Evolutionary conservation across 805 yeast species (phyloP).

Genomic region (Saturnispora silvae): DNA sequence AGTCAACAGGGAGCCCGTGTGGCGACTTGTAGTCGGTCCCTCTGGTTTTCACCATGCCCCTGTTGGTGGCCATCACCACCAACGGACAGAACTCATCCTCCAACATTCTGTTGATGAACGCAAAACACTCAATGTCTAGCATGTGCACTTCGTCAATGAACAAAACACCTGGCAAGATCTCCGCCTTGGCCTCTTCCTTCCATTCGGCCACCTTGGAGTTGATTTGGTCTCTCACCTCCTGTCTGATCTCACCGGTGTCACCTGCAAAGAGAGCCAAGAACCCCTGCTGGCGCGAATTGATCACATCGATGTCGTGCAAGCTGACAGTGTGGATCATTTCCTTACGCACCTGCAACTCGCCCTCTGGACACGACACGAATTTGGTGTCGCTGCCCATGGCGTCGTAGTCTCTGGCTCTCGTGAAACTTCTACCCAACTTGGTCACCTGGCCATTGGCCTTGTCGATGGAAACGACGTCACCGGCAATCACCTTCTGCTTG

Average conservation of each 20-base stretch:
- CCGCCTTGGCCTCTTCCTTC: slow-evolving; percentile 97
- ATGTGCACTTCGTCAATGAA: slow-evolving; percentile 97
- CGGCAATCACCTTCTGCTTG: slow-evolving; percentile 87
- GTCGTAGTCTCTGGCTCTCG: slow-evolving; percentile 96
- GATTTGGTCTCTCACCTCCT: slow-evolving; percentile 62
- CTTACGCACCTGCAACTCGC: slow-evolving; percentile 96
- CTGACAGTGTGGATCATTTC: slow-evolving; percentile 97
- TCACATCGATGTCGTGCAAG: slow-evolving; percentile 90
- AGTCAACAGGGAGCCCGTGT: slow-evolving; percentile 94
- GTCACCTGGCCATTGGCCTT: slow-evolving; percentile 96
- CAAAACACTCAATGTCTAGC: slow-evolving; percentile 94
- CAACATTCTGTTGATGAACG: slow-evolving; percentile 86
- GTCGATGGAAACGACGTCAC: slow-evolving; percentile 95
- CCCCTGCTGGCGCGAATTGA: slow-evolving; percentile 92
- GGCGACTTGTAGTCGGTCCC: slow-evolving; percentile 89
- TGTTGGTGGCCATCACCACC: slow-evolving; percentile 90
- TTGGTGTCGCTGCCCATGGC: slow-evolving; percentile 84
- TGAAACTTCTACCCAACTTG: slow-evolving; percentile 96
- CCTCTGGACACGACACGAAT: slow-evolving; percentile 96
- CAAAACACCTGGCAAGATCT: slow-evolving; percentile 92
- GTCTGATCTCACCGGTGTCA: slow-evolving; percentile 90
- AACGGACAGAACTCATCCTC: slow-evolving; percentile 90
- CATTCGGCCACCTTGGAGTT: slow-evolving; percentile 77
- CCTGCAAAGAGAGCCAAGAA: slow-evolving; percentile 39
- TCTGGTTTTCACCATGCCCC: slow-evolving; percentile 85